Percentiles rank a stretch among this genome's conserved stretches.
phyloP scores from a whole-genome alignment of 352 stramenopile genomes.

The Phytophthora crassamura region DNA sequence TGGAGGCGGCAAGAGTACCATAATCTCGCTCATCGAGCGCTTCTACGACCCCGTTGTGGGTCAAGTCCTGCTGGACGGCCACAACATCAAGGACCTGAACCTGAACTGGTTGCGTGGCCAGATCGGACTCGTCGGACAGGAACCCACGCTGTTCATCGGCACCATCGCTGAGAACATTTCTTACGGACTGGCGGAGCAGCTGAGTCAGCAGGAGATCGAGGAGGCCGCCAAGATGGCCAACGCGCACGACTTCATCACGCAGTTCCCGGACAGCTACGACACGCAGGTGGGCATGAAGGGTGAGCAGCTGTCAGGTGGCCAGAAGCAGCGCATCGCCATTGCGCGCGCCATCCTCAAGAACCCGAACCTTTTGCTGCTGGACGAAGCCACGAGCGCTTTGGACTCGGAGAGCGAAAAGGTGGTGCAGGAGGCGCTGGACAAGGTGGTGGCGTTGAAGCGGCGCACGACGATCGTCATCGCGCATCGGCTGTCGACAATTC shows the following conservation, averaged over 20 bases:
- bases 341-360: conserved; percentile 91
- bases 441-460: conserved; percentile 56
- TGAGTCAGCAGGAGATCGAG: conserved; percentile 76
- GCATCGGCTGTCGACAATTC: conserved; percentile 94
- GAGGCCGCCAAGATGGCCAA: conserved; percentile 86
- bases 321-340: conserved; percentile 91
- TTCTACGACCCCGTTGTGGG: conserved; percentile 72
- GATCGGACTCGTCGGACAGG: conserved; percentile 69
- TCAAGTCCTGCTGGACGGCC: conserved; percentile 75
- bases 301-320: conserved; percentile 70
- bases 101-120: conserved; percentile 60
- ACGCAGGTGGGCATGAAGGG: conserved; percentile 94
- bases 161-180: conserved; percentile 72
- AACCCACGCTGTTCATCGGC: conserved; percentile 65
- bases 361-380: conserved; percentile 86
- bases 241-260: too few relatives aligned
- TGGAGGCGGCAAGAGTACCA: conserved; percentile 58
- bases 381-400: conserved; percentile 91
- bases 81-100: conserved; percentile 80
- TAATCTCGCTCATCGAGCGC: conserved; percentile 55
- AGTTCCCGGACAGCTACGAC: too few relatives aligned
- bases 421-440: conserved; percentile 84
- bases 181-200: conserved; percentile 47
- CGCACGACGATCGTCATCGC: conserved; percentile 94
- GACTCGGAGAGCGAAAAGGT: conserved; percentile 85